Conservation (phyloP, 352 stramenopile genomes). For the Lagenidium sp. region DNA sequence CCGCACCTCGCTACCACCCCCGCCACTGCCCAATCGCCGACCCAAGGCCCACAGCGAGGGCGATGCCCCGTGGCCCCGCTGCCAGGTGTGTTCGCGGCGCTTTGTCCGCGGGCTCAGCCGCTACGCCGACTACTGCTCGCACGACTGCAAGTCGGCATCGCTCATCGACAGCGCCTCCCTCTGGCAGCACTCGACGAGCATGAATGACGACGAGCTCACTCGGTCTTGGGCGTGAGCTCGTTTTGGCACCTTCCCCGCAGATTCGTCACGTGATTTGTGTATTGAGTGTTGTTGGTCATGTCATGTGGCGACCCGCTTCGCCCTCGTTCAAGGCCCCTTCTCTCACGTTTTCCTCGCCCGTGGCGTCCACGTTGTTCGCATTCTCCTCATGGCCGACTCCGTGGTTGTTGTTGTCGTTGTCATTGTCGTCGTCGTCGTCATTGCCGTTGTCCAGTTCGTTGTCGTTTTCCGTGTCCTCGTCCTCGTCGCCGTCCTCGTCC, state of each 20-base stretch:
- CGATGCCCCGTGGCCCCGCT: conserved; percentile 30
- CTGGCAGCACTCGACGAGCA: conserved; percentile 1
- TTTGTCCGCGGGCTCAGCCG: conserved; percentile 43
- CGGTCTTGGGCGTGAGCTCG: too few species aligned
- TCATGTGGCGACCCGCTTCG: too few species aligned
- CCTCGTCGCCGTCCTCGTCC: conserved; percentile 3
- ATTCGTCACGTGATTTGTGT: too few species aligned
- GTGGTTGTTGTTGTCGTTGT: not conserved
- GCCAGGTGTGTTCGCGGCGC: conserved; percentile 46
- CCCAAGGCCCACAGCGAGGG: conserved; percentile 46
- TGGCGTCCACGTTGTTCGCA: too few species aligned
- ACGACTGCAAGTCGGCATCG: conserved; percentile 72
- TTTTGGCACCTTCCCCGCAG: too few species aligned
- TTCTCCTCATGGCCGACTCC: too few species aligned
- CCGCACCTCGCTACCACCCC: not conserved
- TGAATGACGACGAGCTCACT: too few species aligned
- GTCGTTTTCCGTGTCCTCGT: not conserved
- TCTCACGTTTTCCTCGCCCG: too few species aligned
- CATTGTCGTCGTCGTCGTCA: conserved; percentile 1
- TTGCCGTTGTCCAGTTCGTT: not conserved
- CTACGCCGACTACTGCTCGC: conserved; percentile 54
- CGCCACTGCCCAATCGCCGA: conserved; percentile 4
- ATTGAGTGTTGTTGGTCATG: too few species aligned
- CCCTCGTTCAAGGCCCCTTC: too few species aligned
- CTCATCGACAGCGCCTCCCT: conserved; percentile 22